Evolutionary conservation across 2,329 filamentous ascomycete species (phyloP).

Genomic region (Cyphellophora attinorum): DNA sequence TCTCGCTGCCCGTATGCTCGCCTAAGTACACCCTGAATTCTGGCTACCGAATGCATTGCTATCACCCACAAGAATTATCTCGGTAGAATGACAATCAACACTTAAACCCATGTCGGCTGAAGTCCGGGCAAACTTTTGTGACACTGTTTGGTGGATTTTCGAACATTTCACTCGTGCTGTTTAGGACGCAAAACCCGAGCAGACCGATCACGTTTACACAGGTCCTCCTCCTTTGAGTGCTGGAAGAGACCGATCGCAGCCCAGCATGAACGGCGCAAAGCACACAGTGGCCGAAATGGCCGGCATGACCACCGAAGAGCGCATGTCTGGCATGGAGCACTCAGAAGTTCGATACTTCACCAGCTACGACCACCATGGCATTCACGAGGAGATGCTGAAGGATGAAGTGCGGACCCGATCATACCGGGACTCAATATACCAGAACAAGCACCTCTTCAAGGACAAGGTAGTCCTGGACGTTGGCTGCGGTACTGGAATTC

Average conservation of each 20-base stretch:
- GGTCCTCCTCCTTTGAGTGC: too few species aligned
- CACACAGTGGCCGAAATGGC: conserved; percentile 17
- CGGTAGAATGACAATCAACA: too few species aligned
- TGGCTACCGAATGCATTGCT: too few species aligned
- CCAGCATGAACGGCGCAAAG: conserved; percentile 13
- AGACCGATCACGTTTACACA: not conserved
- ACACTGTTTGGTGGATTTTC: not conserved
- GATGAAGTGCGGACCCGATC: conserved; percentile 94
- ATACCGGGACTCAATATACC: conserved; percentile 95
- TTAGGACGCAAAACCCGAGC: not conserved
- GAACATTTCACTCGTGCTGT: not conserved
- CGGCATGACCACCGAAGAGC: conserved; percentile 31
- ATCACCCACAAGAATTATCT: too few species aligned
- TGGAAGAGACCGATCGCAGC: not conserved
- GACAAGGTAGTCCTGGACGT: conserved; percentile 93
- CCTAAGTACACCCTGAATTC: too few species aligned
- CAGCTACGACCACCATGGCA: conserved; percentile 97
- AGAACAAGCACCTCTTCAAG: conserved; percentile 91
- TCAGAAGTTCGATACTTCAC: conserved; percentile 99
- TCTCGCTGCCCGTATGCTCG: too few species aligned
- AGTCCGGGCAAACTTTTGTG: too few species aligned
- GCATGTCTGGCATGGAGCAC: conserved; percentile 61
- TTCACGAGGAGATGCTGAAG: conserved; percentile 27
- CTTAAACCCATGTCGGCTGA: too few species aligned
- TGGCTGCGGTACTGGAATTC: conserved; percentile 92